Percentiles rank a stretch among this genome's conserved stretches.
phyloP scores from a whole-genome alignment of 129 eudicot genomes.

The Artemisia argyi region DNA sequence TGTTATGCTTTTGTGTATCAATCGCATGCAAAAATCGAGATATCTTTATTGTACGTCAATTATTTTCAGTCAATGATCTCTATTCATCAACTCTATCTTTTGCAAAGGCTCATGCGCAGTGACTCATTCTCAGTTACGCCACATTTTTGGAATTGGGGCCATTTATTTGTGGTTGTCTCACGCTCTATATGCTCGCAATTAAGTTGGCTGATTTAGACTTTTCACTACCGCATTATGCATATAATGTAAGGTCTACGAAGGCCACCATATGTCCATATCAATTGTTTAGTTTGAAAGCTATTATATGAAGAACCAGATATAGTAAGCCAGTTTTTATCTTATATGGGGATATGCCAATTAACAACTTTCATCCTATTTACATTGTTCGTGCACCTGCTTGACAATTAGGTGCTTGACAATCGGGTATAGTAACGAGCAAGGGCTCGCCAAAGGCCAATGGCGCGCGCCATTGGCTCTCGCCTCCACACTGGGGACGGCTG shows the following conservation, averaged over 20 bases:
- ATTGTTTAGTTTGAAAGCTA: too few species aligned
- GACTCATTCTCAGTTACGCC: conserved; percentile 2
- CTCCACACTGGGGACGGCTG: too few species aligned
- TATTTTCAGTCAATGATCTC: not conserved
- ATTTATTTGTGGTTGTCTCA: not conserved
- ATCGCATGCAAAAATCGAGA: not conserved
- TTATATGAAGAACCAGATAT: not conserved
- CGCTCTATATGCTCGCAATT: not conserved
- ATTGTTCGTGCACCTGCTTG: too few species aligned
- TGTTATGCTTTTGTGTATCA: conserved; percentile 6
- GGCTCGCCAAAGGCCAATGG: too few species aligned
- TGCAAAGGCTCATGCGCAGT: not conserved
- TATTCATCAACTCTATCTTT: conserved; percentile 16
- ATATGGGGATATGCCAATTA: too few species aligned
- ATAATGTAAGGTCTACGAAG: not conserved
- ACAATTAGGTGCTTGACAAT: too few species aligned
- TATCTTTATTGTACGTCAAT: not conserved
- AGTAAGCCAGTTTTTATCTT: not conserved
- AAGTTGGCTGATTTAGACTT: not conserved
- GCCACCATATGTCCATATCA: not conserved
- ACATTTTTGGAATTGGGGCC: not conserved
- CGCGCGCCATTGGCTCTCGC: too few species aligned
- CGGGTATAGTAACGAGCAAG: too few species aligned
- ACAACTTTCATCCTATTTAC: too few species aligned
- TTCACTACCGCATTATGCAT: not conserved